phyloP scores from a whole-genome alignment of 257 asterid genomes.

The Plectranthus barbatus region DNA sequence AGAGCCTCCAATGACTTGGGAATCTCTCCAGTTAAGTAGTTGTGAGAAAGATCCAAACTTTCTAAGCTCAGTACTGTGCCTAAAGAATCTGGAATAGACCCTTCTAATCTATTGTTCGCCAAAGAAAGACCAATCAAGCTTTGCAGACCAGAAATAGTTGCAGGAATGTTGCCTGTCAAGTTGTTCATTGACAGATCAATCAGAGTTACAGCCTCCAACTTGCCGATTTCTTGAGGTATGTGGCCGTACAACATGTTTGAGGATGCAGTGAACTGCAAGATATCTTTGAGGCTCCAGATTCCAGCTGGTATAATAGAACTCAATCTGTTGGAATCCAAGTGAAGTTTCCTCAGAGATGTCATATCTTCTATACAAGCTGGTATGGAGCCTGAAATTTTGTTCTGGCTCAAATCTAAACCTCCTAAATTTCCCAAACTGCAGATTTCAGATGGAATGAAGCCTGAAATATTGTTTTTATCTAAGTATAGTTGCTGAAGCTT shows the following conservation, averaged over 20 bases:
- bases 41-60: slow-evolving; percentile 9
- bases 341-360: neutral
- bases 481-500: slow-evolving; percentile 9
- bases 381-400: neutral
- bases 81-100: slow-evolving; percentile 3
- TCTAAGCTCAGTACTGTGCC: slow-evolving; percentile 6
- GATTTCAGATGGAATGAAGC: neutral
- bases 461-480: neutral
- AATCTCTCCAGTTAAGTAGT: slow-evolving; percentile 12
- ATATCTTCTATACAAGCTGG: slow-evolving; percentile 8
- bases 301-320: slow-evolving; percentile 9
- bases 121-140: neutral
- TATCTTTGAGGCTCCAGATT: slow-evolving; percentile 4
- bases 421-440: slow-evolving; percentile 9
- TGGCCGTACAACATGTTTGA: neutral
- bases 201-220: neutral
- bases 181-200: slow-evolving; percentile 6
- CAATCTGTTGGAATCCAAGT: slow-evolving; percentile 9
- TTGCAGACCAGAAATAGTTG: neutral
- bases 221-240: slow-evolving; percentile 4
- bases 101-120: slow-evolving; percentile 1
- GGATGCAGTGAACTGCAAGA: slow-evolving; percentile 1
- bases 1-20: slow-evolving; percentile 9
- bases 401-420: neutral
- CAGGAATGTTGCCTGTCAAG: neutral